Base-by-base conservation (phyloP, 1,284 basidiomycete species). In the Puccinia polysora region DNA sequence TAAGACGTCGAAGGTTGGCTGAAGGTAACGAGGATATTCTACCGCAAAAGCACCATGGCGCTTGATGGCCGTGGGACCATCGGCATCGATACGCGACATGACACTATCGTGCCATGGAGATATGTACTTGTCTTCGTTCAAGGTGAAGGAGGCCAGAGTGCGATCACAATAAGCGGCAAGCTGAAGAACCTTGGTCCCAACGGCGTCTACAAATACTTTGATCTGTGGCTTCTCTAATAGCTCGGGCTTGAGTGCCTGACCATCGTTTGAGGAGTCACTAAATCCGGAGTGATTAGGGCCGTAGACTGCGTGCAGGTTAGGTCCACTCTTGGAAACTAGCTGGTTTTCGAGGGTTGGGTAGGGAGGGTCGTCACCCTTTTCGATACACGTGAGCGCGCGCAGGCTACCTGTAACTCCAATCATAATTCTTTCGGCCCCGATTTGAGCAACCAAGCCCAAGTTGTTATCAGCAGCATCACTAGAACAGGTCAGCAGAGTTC, bases 1-100 rank as follows among this genome's bases (percentile, higher is more conserved):
- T 1, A 96, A 83, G 36, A 95, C 83, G 69, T 84, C 85, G 76
- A 96, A 86, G 68, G 87, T 86, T 0, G 89, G 83, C 47, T 83
- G 81, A 20, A 86, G 83, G 56, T 84, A 82, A 14, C 82, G 81
- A 23, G 88, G 85, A 78, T 92, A 96, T 0, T 87, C 87, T 4
- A 90, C 85, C 36, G 83, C 82, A 74, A 88, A 83, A 75, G 89
- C 87, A 0, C 70, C 70, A 47, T 73, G 70, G 20, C 62, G 72
- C 76, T 75, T 55, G 62, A 88, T 81, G 69, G 86, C 78, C 14
- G 36, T 73, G 1, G 70, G 50, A n/a, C 60, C 52, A 18, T 73
- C 70, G 10, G 36, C 38, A n/a, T 65, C 62, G 6, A 28, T 32
- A 28, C 70, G 49, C 20, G 52, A 52, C n/a, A 50, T 32, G 28